phyloP scores from a whole-genome alignment of 192 early-diverging fungal species.

The Coemansia sp. region DNA sequence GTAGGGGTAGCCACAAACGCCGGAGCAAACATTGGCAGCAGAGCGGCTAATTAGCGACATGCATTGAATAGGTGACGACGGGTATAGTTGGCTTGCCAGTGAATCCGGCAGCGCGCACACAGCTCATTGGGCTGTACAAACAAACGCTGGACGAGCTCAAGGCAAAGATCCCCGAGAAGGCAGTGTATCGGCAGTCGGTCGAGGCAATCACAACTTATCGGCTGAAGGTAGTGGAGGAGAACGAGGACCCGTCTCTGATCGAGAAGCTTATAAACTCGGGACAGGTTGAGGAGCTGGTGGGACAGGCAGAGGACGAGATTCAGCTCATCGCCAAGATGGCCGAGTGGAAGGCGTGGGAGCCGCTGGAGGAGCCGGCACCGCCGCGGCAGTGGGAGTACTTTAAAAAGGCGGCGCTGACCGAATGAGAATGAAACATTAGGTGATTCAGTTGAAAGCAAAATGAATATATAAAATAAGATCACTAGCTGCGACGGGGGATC shows the following conservation, averaged over 20 bases:
- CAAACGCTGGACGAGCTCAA: constrained; percentile 70
- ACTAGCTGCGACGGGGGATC: background rate
- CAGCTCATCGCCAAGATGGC: constrained; percentile 79
- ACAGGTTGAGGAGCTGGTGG: constrained; percentile 91
- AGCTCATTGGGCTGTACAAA: constrained; percentile 80
- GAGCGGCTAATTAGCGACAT: background rate
- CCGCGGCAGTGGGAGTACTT: constrained; percentile 81
- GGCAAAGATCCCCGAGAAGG: constrained; percentile 68
- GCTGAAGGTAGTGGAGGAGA: constrained; percentile 70
- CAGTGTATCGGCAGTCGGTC: constrained; percentile 81
- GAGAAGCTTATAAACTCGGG: constrained; percentile 76
- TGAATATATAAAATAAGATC: background rate
- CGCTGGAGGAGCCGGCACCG: constrained; percentile 73
- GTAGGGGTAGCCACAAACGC: too few species aligned
- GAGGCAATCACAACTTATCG: constrained; percentile 76
- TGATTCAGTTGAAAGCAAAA: background rate
- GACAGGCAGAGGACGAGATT: constrained; percentile 86
- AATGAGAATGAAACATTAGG: background rate
- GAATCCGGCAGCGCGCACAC: constrained; percentile 81
- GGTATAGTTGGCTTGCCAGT: constrained; percentile 84
- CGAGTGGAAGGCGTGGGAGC: constrained; percentile 89
- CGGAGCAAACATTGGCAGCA: too few species aligned
- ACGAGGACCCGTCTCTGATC: constrained; percentile 71
- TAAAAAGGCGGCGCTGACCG: constrained; percentile 28
- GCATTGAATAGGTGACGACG: constrained; percentile 60